Percentiles rank a stretch among this genome's conserved stretches.
Evolutionary conservation across 208 protist genomes (phyloP).

Genomic region (Jaenimonas drosophilae): DNA sequence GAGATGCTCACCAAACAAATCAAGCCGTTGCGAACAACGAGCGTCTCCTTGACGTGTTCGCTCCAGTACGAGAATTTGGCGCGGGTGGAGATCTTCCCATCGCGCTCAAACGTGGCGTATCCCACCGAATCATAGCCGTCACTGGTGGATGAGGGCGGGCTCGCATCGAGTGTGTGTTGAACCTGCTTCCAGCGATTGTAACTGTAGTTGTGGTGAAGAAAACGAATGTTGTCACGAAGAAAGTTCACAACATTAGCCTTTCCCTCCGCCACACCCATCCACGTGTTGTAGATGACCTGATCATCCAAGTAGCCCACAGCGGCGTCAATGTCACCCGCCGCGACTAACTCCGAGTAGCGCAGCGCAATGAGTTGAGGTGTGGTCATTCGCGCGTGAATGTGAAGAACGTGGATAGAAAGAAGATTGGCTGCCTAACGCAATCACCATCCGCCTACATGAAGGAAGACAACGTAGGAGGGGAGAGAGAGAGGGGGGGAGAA

Average conservation of each 20-base stretch:
- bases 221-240: slow-evolving; percentile 71
- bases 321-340: slow-evolving; percentile 38
- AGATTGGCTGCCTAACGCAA: too few species aligned
- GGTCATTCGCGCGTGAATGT: too few species aligned
- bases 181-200: slow-evolving; percentile 68
- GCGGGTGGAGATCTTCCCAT: slow-evolving; percentile 41
- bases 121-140: slow-evolving; percentile 66
- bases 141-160: neutral
- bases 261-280: slow-evolving; percentile 68
- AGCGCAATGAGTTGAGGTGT: slow-evolving; percentile 43
- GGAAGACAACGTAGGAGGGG: too few species aligned
- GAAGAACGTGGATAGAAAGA: too few species aligned
- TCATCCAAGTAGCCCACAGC: slow-evolving; percentile 53
- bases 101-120: slow-evolving; percentile 68
- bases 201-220: slow-evolving; percentile 41
- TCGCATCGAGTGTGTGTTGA: slow-evolving; percentile 47
- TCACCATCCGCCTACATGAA: too few species aligned
- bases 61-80: slow-evolving; percentile 27
- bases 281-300: slow-evolving; percentile 68
- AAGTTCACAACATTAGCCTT: slow-evolving; percentile 63
- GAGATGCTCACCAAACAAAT: slow-evolving; percentile 50
- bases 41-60: slow-evolving; percentile 46
- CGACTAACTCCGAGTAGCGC: slow-evolving; percentile 51
- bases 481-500: too few species aligned
- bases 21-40: slow-evolving; percentile 44